phyloP scores from a whole-genome alignment of 345 rosid genomes.

The Odontarrhena argentea region DNA sequence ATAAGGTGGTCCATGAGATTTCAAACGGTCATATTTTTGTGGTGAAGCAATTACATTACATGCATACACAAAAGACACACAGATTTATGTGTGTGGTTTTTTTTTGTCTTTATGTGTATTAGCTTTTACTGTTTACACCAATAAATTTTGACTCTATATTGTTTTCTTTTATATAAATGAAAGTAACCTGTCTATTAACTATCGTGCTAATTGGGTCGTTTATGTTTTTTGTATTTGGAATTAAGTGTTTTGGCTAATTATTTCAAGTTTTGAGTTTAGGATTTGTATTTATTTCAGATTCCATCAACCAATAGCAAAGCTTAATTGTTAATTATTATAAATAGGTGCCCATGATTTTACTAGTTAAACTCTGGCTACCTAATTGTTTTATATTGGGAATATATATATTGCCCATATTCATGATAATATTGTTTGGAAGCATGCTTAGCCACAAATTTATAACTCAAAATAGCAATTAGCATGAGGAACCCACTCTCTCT shows the following conservation, averaged over 20 bases:
- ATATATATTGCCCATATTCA: slow-evolving; percentile 28
- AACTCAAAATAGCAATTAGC: slow-evolving; percentile 13
- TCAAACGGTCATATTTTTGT: slow-evolving; percentile 40
- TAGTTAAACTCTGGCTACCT: neutral
- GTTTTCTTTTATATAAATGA: neutral
- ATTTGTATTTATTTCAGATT: slow-evolving; percentile 33
- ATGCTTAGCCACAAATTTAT: slow-evolving; percentile 9
- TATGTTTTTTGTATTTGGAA: slow-evolving; percentile 23
- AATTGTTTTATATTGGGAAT: neutral
- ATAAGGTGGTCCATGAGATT: slow-evolving; percentile 25
- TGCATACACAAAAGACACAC: slow-evolving; percentile 15
- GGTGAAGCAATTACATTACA: slow-evolving; percentile 27
- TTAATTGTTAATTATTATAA: neutral
- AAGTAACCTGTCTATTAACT: slow-evolving; percentile 1
- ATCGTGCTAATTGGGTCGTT: slow-evolving; percentile 12
- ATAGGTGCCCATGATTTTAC: slow-evolving; percentile 19
- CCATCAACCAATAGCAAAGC: slow-evolving; percentile 16
- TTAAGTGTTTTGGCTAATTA: slow-evolving; percentile 32
- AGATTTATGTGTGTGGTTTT: neutral
- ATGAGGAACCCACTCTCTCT: slow-evolving; percentile 34
- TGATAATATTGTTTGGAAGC: slow-evolving; percentile 23
- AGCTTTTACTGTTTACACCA: slow-evolving; percentile 27
- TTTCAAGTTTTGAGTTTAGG: slow-evolving; percentile 32
- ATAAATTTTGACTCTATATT: too few species aligned
- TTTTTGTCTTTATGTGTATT: slow-evolving; percentile 30